These are phyloP conservation scores for Meyerozyma smithsonii DNA, from an alignment of 1,139 yeast species.

Conservation along the genomic window DNA sequence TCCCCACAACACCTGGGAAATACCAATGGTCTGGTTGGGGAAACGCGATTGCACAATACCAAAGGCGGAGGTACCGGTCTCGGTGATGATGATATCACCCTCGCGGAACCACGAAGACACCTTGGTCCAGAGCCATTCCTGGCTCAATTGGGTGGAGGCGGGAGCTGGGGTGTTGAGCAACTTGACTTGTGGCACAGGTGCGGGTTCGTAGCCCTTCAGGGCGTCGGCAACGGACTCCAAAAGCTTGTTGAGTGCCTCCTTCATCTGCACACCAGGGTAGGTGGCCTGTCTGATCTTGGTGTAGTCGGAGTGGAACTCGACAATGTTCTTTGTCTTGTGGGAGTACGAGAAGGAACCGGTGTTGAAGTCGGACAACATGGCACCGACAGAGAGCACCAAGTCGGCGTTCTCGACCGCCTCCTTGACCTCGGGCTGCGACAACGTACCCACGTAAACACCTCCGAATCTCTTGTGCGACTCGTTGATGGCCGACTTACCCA, in stretches of 20 bases:
- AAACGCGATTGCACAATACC: conserved; percentile 78
- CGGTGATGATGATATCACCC: conserved; percentile 79
- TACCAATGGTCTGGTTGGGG: conserved; percentile 71
- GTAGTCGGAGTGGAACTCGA: conserved; percentile 88
- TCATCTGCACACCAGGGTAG: conserved; percentile 78
- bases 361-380: conserved; percentile 80
- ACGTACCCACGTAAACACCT: conserved; percentile 81
- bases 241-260: conserved; percentile 54
- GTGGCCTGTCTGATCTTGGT: conserved; percentile 72
- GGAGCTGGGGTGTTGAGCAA: conserved; percentile 30
- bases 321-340: conserved; percentile 71
- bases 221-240: conserved; percentile 31
- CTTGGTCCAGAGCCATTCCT: conserved; percentile 80
- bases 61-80: conserved; percentile 87
- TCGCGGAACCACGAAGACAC: conserved; percentile 69
- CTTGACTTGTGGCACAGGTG: conserved; percentile 43
- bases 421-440: conserved; percentile 72
- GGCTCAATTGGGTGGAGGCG: conserved; percentile 41
- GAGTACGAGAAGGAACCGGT: conserved; percentile 86
- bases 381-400: conserved; percentile 74
- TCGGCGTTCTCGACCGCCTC: conserved; percentile 75
- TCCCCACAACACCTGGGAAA: conserved; percentile 88
- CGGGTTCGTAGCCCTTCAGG: conserved; percentile 36
- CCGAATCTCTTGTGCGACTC: conserved; percentile 75
- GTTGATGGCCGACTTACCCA: conserved; percentile 82